Base-by-base conservation (phyloP, 208 protist genomes). In the Zelonia costaricensis region DNA sequence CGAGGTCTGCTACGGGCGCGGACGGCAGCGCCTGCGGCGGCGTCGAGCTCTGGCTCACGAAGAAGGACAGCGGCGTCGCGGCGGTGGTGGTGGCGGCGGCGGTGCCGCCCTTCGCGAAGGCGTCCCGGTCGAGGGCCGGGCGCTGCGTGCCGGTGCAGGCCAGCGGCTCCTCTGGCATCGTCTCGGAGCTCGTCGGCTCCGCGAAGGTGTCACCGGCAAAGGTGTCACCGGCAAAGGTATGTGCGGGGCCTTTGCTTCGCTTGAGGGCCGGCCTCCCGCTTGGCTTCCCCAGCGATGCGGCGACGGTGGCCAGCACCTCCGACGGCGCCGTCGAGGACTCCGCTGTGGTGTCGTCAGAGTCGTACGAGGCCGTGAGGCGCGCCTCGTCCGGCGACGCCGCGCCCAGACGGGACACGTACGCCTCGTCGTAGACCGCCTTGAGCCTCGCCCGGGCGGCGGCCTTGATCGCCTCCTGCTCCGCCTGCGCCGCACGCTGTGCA, bases 351-450 rank as follows among this genome's bases (percentile, higher is more conserved):
- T 25, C 47, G 3, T 22, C 42, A 2, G 54, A 55, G 46, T 73
- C 53, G 44, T 59, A 58, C 10, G 30, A 49, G 33, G 44, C 44
- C 22, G 53, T 65, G 8, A 33, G 38, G 27, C 13, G 12, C 27
- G 38, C 36, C 6, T 52, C 20, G 36, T 42, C 49, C 8, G 62
- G 55, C 15, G 43, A 33, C 10, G 28, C 36, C 2, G 49, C 59
- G n/a, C 30, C 46, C 1, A 72, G 58, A 4, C 35, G 33, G 23
- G 57, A 51, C 5, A 31, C 31, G 42, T 74, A 82, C 12, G 63
- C 60, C 9, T 74, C 47, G 2, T 68, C 66, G 59, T 85, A 92
- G 18, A 92, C 4, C 10, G 70, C 75, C 28, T 73, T 73, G 12
- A 92, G 62, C 60, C 81, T 74, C 52, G 54, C 66, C 6, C 61